Evolutionary conservation across 495 filamentous ascomycete genomes (phyloP).

Genomic region (Hypoxylon perforatum): DNA sequence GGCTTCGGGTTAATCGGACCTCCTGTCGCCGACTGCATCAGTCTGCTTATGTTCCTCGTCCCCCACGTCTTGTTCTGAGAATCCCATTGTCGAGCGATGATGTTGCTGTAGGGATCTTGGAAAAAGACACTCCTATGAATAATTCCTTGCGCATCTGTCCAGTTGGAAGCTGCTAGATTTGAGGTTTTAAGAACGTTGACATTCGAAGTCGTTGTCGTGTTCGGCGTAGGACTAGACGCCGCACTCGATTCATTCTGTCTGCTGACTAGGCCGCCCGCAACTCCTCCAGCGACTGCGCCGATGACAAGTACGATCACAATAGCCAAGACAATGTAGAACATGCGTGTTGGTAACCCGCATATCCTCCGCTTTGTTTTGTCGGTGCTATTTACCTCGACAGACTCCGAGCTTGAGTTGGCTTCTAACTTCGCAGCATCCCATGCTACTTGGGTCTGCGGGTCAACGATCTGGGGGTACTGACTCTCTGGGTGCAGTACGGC

Average conservation of each 20-base stretch:
- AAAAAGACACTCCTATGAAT: constrained; percentile 34
- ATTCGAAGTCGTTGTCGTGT: neutral
- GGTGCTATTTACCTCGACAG: neutral
- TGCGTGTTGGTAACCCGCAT: constrained; percentile 27
- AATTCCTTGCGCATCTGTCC: constrained; percentile 28
- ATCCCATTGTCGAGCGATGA: constrained; percentile 37
- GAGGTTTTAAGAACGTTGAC: constrained; percentile 20
- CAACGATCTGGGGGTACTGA: constrained; percentile 24
- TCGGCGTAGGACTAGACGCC: neutral
- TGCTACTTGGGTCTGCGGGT: neutral
- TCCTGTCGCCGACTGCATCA: constrained; percentile 25
- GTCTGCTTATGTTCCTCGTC: constrained; percentile 33
- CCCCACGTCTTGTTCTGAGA: constrained; percentile 36
- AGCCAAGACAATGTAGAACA: constrained; percentile 26
- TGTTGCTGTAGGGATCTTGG: constrained; percentile 27
- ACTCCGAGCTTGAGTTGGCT: constrained; percentile 2
- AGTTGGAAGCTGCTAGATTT: constrained; percentile 37
- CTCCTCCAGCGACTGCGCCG: constrained; percentile 32
- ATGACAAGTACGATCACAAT: constrained; percentile 16
- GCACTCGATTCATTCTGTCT: constrained; percentile 8
- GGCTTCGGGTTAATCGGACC: constrained; percentile 25
- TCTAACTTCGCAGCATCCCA: constrained; percentile 16
- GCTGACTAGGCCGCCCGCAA: constrained; percentile 20
- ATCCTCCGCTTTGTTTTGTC: constrained; percentile 15
- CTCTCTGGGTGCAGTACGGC: constrained; percentile 22